Percentiles rank a stretch among this genome's conserved stretches.
Conservation (phyloP, 1,284 basidiomycete species). For the Ustilago trichophora region DNA sequence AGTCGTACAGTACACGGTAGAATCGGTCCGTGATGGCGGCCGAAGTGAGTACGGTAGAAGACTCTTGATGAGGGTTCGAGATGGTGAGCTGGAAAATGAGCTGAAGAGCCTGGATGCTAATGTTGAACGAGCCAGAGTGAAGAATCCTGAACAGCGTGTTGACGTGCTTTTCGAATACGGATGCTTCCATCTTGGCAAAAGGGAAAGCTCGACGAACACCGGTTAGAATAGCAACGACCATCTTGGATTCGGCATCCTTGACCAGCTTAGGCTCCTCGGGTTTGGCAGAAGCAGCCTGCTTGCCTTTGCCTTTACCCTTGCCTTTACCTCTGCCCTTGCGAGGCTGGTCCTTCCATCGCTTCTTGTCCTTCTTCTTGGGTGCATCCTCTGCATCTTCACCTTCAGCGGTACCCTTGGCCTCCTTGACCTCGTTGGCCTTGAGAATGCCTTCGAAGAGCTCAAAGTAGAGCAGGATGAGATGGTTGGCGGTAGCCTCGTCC, state of each 20-base stretch:
- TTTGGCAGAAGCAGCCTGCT: constrained; percentile 17
- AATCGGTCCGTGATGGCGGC: constrained; percentile 73
- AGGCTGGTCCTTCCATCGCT: constrained; percentile 64
- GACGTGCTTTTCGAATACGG: constrained; percentile 82
- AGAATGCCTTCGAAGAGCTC: constrained; percentile 83
- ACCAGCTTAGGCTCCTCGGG: constrained; percentile 60
- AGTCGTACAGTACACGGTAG: constrained; percentile 89
- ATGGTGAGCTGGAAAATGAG: constrained; percentile 83
- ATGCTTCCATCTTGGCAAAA: constrained; percentile 79
- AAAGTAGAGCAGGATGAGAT: constrained; percentile 91
- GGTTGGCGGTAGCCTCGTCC: constrained; percentile 77
- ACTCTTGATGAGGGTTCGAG: constrained; percentile 26
- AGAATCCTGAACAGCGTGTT: constrained; percentile 95
- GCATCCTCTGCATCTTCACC: constrained; percentile 45
- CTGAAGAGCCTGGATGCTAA: constrained; percentile 90
- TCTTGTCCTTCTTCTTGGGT: constrained; percentile 65
- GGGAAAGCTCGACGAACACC: constrained; percentile 96
- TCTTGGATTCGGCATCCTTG: constrained; percentile 75
- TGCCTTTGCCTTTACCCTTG: constrained; percentile 21
- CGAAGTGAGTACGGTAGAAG: constrained; percentile 32
- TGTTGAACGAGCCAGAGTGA: constrained; percentile 89
- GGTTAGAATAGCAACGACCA: constrained; percentile 89
- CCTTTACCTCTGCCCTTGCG: constrained; percentile 64
- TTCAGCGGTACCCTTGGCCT: constrained; percentile 51
- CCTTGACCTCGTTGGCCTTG: constrained; percentile 62